A percentile compares a stretch with the other conserved stretches of the same genome.
phyloP scores from a whole-genome alignment of 257 asterid species.

The Anisodus tanguticus region DNA sequence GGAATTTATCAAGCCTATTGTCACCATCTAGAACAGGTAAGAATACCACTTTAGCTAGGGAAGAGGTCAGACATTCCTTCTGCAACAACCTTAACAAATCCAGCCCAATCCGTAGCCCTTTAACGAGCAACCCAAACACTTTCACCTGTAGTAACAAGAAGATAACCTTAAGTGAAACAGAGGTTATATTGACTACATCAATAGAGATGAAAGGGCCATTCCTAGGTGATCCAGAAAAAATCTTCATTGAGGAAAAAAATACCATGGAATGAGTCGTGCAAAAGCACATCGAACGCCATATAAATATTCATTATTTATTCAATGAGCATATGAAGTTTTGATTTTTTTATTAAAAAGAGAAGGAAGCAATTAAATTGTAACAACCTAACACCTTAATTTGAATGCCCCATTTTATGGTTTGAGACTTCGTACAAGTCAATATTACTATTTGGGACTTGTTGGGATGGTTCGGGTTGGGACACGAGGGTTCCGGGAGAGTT shows the following conservation, averaged over 20 bases:
- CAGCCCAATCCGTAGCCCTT: constrained; percentile 76
- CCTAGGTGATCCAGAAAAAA: background rate
- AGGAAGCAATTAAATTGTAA: background rate
- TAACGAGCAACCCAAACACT: constrained; percentile 80
- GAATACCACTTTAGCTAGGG: constrained; percentile 61
- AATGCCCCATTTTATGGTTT: background rate
- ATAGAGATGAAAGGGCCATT: background rate
- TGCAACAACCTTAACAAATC: constrained; percentile 61
- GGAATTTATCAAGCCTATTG: constrained; percentile 75
- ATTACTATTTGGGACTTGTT: background rate
- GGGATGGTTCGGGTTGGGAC: background rate
- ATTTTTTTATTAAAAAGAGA: background rate
- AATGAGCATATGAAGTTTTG: background rate
- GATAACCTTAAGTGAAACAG: constrained; percentile 6
- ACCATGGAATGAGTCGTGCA: background rate
- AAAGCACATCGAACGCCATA: constrained; percentile 8
- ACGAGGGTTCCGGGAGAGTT: background rate
- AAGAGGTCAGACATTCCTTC: constrained; percentile 47
- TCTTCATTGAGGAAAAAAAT: constrained; percentile 9
- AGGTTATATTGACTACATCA: constrained; percentile 13
- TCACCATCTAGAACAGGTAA: constrained; percentile 68
- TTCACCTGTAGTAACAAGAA: constrained; percentile 62
- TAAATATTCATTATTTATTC: background rate
- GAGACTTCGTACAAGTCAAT: constrained; percentile 10
- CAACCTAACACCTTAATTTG: background rate